Percentiles rank a stretch among this genome's conserved stretches.
phyloP scores from a whole-genome alignment of 2,329 filamentous ascomycete genomes.

The Tolypocladium guangdongense region DNA sequence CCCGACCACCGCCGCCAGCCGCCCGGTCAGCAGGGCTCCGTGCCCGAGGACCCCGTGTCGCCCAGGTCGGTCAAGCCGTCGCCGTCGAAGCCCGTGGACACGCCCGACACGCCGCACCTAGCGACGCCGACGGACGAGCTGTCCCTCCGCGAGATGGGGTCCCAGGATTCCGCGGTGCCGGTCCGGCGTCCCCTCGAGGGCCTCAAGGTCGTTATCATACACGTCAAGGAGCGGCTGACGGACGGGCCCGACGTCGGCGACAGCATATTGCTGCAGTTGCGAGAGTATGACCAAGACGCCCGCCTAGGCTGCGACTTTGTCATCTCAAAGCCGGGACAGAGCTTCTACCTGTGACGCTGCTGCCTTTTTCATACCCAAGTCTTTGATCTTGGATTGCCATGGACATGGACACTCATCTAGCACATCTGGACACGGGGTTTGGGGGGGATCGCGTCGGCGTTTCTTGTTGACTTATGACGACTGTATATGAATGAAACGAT shows the following conservation, averaged over 20 bases:
- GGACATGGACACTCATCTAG: background rate
- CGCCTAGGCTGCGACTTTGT: slow-evolving; percentile 72
- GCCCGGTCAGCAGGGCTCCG: slow-evolving; percentile 8
- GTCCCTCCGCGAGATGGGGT: slow-evolving; percentile 26
- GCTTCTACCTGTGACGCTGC: slow-evolving; percentile 33
- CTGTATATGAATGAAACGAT: slow-evolving; percentile 2
- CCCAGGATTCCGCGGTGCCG: slow-evolving; percentile 9
- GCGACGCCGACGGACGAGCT: slow-evolving; percentile 37
- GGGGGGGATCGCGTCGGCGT: background rate
- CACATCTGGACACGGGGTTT: background rate
- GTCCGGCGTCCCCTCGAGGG: slow-evolving; percentile 50
- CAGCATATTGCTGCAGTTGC: slow-evolving; percentile 59
- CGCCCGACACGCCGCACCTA: slow-evolving; percentile 29
- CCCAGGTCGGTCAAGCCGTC: slow-evolving; percentile 32
- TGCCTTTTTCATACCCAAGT: slow-evolving; percentile 1
- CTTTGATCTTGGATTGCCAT: too few species aligned
- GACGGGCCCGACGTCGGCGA: slow-evolving; percentile 58
- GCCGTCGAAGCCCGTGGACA: slow-evolving; percentile 6
- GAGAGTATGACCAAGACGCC: slow-evolving; percentile 51
- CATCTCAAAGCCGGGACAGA: slow-evolving; percentile 56
- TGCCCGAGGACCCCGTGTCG: slow-evolving; percentile 37
- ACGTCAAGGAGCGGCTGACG: slow-evolving; percentile 76
- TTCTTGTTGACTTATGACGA: background rate
- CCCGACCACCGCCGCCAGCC: slow-evolving; percentile 10
- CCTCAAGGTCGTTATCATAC: slow-evolving; percentile 76